A percentile compares a stretch with the other conserved stretches of the same genome.
These are phyloP conservation scores for Dictyostelium citrinum DNA, from an alignment of 78 protist species.

Conservation along the genomic window DNA sequence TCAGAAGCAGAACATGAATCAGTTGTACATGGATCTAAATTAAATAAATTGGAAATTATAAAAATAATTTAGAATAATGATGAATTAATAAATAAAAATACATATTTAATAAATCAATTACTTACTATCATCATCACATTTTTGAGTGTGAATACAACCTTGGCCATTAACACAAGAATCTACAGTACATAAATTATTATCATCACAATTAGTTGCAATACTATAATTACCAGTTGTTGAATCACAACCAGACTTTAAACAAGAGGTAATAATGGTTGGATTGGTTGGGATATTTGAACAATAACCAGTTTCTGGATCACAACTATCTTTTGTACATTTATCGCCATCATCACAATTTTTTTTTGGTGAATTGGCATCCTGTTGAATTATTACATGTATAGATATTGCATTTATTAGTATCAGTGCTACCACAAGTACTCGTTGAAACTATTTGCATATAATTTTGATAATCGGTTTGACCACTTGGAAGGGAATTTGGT, in stretches of 20 bases:
- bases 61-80: no score
- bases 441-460: not conserved
- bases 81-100: no score
- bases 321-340: constrained; percentile 2
- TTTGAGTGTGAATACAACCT: not conserved
- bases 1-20: not conserved
- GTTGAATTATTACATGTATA: not conserved
- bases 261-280: not conserved
- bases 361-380: not conserved
- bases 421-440: not conserved
- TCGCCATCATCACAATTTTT: not conserved
- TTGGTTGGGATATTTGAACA: not conserved
- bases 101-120: no score
- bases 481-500: not conserved
- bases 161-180: not conserved
- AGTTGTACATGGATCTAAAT: not conserved
- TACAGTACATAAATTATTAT: not conserved
- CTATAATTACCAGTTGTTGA: not conserved
- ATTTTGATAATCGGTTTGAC: not conserved
- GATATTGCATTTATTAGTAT: not conserved
- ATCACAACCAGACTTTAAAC: not conserved
- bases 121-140: not conserved
- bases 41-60: no score
- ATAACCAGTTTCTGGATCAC: not conserved
- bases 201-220: constrained; percentile 21